Conservation (phyloP, 169 alveolate species). For the Plasmodium relictum region DNA sequence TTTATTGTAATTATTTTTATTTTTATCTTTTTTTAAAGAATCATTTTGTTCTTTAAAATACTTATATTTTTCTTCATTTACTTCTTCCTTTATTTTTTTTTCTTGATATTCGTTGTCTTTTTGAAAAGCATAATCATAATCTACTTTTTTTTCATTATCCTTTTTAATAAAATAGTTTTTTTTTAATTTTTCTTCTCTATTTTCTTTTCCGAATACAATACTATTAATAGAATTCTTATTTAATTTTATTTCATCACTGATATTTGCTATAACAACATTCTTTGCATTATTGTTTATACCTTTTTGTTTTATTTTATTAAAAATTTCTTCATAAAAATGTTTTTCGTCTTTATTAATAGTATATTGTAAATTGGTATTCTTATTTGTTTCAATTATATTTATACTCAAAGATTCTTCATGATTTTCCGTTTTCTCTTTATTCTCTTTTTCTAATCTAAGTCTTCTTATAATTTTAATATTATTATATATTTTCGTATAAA, state of each 20-base stretch:
- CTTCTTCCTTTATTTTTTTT: too few species aligned
- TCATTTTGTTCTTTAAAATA: background rate
- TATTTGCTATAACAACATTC: background rate
- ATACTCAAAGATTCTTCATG: background rate
- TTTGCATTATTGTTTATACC: background rate
- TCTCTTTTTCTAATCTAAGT: background rate
- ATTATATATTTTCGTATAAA: constrained; percentile 61
- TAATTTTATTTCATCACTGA: background rate
- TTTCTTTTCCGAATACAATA: background rate
- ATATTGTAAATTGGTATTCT: background rate
- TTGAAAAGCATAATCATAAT: too few species aligned
- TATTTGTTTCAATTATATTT: background rate
- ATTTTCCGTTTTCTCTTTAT: background rate
- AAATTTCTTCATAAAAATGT: constrained; percentile 33
- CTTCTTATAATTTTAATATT: constrained; percentile 55
- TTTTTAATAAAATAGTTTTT: background rate
- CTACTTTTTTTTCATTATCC: too few species aligned
- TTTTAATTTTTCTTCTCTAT: background rate
- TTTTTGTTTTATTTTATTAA: constrained; percentile 24
- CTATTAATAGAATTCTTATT: background rate
- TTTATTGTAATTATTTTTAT: constrained; percentile 5
- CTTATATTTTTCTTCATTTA: too few species aligned
- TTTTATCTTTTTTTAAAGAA: background rate
- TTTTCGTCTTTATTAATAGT: constrained; percentile 17
- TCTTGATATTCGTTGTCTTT: too few species aligned